These are phyloP conservation scores for Boletus huronensis DNA, from an alignment of 768 basidiomycete species.

Conservation along the genomic window DNA sequence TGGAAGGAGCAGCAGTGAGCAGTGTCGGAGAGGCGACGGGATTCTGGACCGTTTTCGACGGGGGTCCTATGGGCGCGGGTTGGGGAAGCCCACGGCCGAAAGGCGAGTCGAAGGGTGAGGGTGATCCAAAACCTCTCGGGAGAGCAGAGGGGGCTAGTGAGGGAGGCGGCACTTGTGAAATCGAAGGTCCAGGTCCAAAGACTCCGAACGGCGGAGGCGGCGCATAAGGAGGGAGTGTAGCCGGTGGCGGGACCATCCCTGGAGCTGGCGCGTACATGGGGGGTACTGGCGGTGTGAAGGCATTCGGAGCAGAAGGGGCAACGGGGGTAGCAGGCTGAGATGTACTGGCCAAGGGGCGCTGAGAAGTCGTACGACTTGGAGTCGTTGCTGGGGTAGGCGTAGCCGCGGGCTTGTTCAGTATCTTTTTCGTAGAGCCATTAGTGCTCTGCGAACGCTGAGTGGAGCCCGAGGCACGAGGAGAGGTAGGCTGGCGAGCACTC, in stretches of 20 bases:
- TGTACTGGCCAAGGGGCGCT: conserved; percentile 32
- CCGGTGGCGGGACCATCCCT: conserved; percentile 42
- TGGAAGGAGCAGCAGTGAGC: conserved; percentile 46
- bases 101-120: conserved; percentile 51
- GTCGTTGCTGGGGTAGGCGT: conserved; percentile 31
- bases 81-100: conserved; percentile 42
- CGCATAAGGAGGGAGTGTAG: conserved; percentile 52
- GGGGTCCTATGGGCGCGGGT: conserved; percentile 55
- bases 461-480: conserved; percentile 50
- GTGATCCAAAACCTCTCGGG: conserved; percentile 49
- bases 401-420: conserved; percentile 45
- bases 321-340: conserved; percentile 49
- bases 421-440: conserved; percentile 58
- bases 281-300: conserved; percentile 43
- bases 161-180: conserved; percentile 42
- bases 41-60: conserved; percentile 38
- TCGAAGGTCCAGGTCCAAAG: conserved; percentile 44
- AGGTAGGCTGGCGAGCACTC: conserved; percentile 47
- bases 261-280: conserved; percentile 47
- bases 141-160: conserved; percentile 53
- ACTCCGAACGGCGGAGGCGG: conserved; percentile 49
- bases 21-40: conserved; percentile 36
- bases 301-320: conserved; percentile 24
- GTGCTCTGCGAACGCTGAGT: conserved; percentile 45
- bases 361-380: conserved; percentile 36